Conservation (phyloP, 2,329 filamentous ascomycete genomes). For the Rasamsonia emersonii region DNA sequence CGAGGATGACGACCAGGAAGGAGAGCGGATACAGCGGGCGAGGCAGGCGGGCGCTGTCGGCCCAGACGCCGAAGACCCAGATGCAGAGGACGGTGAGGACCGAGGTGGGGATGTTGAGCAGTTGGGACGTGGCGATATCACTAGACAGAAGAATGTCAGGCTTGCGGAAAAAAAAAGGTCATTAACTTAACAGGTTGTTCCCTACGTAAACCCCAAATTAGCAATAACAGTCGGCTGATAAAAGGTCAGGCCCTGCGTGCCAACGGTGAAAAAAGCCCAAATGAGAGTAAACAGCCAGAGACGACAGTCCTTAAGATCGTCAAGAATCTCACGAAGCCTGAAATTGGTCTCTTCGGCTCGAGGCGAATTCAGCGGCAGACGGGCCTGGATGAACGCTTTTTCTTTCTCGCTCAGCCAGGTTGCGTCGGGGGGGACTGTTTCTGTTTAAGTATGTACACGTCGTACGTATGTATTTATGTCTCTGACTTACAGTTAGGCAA, state of each 20-base stretch:
- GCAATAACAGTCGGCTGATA: slow-evolving; percentile 36
- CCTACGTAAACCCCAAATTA: slow-evolving; percentile 36
- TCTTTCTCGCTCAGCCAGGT: slow-evolving; percentile 40
- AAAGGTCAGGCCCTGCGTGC: slow-evolving; percentile 37
- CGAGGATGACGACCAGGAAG: slow-evolving; percentile 36
- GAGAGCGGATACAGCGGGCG: slow-evolving; percentile 37
- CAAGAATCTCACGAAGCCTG: slow-evolving; percentile 29
- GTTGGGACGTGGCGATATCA: slow-evolving; percentile 39
- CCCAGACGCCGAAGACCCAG: slow-evolving; percentile 32
- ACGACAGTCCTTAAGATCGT: slow-evolving; percentile 31
- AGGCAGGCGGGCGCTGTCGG: slow-evolving; percentile 36
- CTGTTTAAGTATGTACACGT: no score
- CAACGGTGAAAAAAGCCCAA: slow-evolving; percentile 41
- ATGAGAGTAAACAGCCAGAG: slow-evolving; percentile 40
- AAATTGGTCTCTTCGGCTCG: slow-evolving; percentile 34
- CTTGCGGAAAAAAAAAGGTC: no score
- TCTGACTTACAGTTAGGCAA: slow-evolving; percentile 45
- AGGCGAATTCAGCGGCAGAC: slow-evolving; percentile 36
- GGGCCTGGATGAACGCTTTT: slow-evolving; percentile 41
- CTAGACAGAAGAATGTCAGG: slow-evolving; percentile 14
- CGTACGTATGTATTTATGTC: no score
- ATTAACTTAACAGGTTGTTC: no score
- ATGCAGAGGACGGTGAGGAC: slow-evolving; percentile 37
- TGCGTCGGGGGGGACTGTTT: slow-evolving; percentile 34
- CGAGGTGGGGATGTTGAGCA: slow-evolving; percentile 43